Percentiles rank a stretch among this genome's conserved stretches.
Evolutionary conservation across 1,139 yeast species (phyloP).

Genomic region (Lodderomyces orthopsilosis): DNA sequence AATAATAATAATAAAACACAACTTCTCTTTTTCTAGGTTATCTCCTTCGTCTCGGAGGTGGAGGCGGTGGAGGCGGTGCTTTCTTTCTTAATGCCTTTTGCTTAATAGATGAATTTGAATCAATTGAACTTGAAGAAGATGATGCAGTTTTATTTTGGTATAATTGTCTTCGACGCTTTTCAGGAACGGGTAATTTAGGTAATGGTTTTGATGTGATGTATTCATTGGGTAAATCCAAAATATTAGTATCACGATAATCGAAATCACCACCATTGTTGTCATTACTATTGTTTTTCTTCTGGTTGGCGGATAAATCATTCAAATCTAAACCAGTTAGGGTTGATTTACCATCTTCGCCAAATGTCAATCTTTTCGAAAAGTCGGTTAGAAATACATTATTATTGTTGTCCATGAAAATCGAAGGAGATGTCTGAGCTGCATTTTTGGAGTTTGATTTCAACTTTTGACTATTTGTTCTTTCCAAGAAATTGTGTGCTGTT

Average conservation of each 20-base stretch:
- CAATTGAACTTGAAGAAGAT: conserved; percentile 17
- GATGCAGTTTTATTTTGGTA: conserved; percentile 3
- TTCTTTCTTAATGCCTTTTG: conserved; percentile 32
- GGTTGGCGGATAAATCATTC: conserved; percentile 3
- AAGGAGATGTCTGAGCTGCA: conserved; percentile 4
- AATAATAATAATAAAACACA: too few relatives aligned
- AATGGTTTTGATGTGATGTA: conserved; percentile 23
- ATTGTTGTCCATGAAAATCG: conserved; percentile 17
- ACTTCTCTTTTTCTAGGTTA: background rate
- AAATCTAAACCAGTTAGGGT: background rate
- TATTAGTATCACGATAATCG: conserved; percentile 14
- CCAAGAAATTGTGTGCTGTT: conserved; percentile 26
- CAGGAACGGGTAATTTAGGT: conserved; percentile 15
- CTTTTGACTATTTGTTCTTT: conserved; percentile 11
- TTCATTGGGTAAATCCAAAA: conserved; percentile 37
- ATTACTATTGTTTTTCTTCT: background rate
- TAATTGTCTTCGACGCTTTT: conserved; percentile 5
- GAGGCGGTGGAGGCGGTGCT: conserved; percentile 46
- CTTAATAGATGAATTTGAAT: conserved; percentile 22
- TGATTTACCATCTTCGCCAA: conserved; percentile 1
- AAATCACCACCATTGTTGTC: background rate
- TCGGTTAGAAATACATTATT: conserved; percentile 21
- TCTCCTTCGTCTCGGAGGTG: conserved; percentile 17
- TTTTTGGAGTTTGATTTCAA: background rate
- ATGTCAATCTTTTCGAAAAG: conserved; percentile 8